Base-by-base conservation (phyloP, 441 rosid species). In the Brassica hybrid region DNA sequence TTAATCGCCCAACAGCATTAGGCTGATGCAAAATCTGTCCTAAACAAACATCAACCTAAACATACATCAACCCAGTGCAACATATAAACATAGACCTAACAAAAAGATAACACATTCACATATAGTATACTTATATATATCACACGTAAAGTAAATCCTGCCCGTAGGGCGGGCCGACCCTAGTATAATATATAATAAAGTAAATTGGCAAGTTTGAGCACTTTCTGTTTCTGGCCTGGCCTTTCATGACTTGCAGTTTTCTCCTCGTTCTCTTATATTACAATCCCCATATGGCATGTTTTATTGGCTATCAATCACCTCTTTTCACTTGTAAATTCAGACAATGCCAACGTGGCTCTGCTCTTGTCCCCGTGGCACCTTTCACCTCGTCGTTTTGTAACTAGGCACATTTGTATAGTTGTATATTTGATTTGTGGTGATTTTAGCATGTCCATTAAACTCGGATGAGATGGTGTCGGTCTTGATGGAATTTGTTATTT, bases 341-440 rank as follows among this genome's bases (percentile, higher is more conserved):
- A 68, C 70, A 62, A 16, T 54, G 60, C 58, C 62, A 68, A 57
- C 76, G 41, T 74, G 75, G 38, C 7, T 67, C 63, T 74, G 76
- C 48, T 74, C 43, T 70, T 70, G 64, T 25, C 18, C 73, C 38
- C 71, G 54, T 79, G 79, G 57, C 58, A 57, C 64, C 59, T 74
- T 74, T 74, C 76, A 4, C 45, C 76, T 79, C 73, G 79, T 74
- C 82, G 79, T 74, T 45, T 79, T 74, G 43, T 66, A 41, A 57
- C 25, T 23, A 7, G 41, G 1, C 65, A 36, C 52, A 64, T 1
- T 18, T 50, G 38, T 48, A 2, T 60, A 23, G 5, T 13, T 48
- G 54, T 48, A 2, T 60, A 23, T n/a, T 5, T 48, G 54, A 48
- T 48, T 38, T 48, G 4, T 60, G 17, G 16, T 59, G 27, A 13